A percentile compares a stretch with the other conserved stretches of the same genome.
Conservation (phyloP, 192 early-diverging fungal species). For the Geranomyces michiganensis region DNA sequence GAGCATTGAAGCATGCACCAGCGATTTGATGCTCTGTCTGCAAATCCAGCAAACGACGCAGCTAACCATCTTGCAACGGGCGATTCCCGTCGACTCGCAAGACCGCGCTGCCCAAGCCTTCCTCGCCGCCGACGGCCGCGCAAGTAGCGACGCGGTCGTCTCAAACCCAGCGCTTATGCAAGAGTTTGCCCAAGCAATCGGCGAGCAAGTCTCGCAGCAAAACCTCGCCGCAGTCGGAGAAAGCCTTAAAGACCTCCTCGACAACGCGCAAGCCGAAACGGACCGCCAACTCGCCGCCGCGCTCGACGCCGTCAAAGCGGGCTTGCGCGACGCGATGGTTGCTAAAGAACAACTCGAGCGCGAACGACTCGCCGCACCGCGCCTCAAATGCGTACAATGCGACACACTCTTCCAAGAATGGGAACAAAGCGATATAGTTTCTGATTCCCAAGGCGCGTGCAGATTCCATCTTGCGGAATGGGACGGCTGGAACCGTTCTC, state of each 20-base stretch:
- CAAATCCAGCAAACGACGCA: conserved; percentile 60
- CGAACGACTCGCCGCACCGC: neutral
- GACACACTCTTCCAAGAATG: conserved; percentile 1
- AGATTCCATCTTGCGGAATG: neutral
- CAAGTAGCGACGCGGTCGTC: neutral
- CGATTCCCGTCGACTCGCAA: conserved; percentile 41
- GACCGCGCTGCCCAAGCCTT: conserved; percentile 53
- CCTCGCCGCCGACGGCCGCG: conserved; percentile 41
- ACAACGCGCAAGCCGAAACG: neutral
- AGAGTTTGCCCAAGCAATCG: conserved; percentile 6
- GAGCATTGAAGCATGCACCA: conserved; percentile 45
- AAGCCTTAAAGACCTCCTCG: neutral
- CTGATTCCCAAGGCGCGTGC: neutral
- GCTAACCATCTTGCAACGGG: conserved; percentile 43
- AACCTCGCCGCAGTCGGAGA: neutral
- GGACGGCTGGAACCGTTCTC: conserved; percentile 8
- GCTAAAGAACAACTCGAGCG: neutral
- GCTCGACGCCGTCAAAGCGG: neutral
- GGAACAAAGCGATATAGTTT: neutral
- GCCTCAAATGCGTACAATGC: conserved; percentile 3
- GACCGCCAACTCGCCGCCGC: neutral
- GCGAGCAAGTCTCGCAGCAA: conserved; percentile 11
- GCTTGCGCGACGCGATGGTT: neutral
- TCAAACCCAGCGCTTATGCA: conserved; percentile 1
- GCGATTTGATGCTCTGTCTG: conserved; percentile 56